Evolutionary conservation across 257 asterid species (phyloP), one percentile per base, ranked within the genome.

Genomic region (Parsonsia alboflavescens): DNA sequence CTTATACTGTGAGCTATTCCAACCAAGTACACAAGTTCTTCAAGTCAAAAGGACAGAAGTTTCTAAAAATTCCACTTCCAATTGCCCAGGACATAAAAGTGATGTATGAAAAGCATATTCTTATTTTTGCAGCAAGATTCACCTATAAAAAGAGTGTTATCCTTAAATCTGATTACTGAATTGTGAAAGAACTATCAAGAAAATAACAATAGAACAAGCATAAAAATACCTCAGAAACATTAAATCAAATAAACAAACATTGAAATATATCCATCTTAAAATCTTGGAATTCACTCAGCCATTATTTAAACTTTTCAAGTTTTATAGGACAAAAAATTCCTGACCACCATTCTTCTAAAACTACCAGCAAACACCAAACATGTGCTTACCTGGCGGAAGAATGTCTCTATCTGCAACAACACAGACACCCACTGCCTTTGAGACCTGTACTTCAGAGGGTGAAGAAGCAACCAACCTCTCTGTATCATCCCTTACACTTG

Each of bases 401-500:
- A 42, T 64, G 78, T 78, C 84, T 77, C 88, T 77, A 71, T 90
- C 96, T 21, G 91, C 66, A 75, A 79, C 53, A 22, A 62, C 80
- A 79, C 76, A 70, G 54, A 57, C 69, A 69, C 87, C 94, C 79
- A 68, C 70, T 76, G 84, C 84, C 75, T 80, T 89, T 10, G 87
- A 80, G 75, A 70, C 76, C 80, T 87, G 93, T 82, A 62, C 76
- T 73, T 91, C 92, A 77, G 89, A 77, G 79, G 83, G 84, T 24
- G 73, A 28, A 70, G 87, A 77, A 79, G 82, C 77, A 80, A 72
- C 74, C 28, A 85, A 56, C 86, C 83, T 81, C 84, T 88, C 92
- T 44, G 73, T 72, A 62, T 92, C 91, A 75, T 86, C 97, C 66
- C 89, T 85, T 72, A 75, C 75, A 85, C 78, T 87, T 26, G 86